Evolutionary conservation across 106 monocot genomes (phyloP).

Genomic region (Acorus calamus): DNA sequence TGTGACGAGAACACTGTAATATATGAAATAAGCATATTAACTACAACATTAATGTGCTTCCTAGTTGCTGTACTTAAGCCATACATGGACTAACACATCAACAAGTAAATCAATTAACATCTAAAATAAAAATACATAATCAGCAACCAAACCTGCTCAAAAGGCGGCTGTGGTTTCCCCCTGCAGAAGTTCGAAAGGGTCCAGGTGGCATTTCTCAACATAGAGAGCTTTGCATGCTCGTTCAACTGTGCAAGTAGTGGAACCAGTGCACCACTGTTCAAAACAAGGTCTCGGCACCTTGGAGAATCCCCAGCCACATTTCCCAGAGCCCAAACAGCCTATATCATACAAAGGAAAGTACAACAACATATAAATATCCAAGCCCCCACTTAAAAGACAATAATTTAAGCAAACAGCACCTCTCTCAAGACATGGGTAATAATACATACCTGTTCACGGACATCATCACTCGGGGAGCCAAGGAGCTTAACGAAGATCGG

Average conservation of each 20-base stretch:
- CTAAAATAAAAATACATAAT: background rate
- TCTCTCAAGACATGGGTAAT: background rate
- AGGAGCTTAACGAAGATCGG: constrained; percentile 64
- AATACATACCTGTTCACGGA: constrained; percentile 54
- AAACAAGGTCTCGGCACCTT: constrained; percentile 56
- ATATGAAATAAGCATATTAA: too few species aligned
- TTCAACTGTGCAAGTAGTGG: constrained; percentile 51
- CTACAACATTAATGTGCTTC: too few species aligned
- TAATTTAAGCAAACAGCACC: background rate
- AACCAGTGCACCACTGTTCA: constrained; percentile 36
- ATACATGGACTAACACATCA: too few species aligned
- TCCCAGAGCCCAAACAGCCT: constrained; percentile 74
- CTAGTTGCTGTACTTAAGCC: too few species aligned
- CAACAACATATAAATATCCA: background rate
- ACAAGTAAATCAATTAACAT: background rate
- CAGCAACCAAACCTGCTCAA: constrained; percentile 46
- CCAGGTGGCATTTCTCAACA: constrained; percentile 75
- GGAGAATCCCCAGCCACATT: constrained; percentile 75
- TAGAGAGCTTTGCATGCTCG: constrained; percentile 58
- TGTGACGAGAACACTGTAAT: too few species aligned
- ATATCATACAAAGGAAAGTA: background rate
- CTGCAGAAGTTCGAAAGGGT: constrained; percentile 75
- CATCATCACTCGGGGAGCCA: constrained; percentile 48
- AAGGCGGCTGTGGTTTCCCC: constrained; percentile 60
- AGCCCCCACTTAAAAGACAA: background rate